Evolutionary conservation across 1,284 basidiomycete genomes (phyloP), one percentile per base, ranked within the genome.

Genomic region (Cryptococcus amylolentus): DNA sequence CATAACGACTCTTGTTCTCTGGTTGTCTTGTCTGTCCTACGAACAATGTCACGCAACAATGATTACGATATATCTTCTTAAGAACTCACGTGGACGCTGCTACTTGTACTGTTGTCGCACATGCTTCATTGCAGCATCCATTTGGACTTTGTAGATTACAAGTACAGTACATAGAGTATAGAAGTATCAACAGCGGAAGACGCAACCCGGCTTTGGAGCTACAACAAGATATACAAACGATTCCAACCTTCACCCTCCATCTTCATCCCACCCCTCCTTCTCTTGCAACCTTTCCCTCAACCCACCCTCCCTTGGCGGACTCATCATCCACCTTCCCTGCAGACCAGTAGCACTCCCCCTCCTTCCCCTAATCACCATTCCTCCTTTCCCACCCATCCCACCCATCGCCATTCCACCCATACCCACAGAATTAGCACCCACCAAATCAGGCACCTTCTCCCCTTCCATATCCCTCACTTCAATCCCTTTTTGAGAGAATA

Each of bases 401-500:
- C 14, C 47, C 52, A 51, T 20, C 55, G 39, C 31, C 37, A 23
- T 16, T 39, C 52, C 27, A 57, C 42, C 31, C 37, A 23, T 16
- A 42, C 52, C 23, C 26, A 51, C 5, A 18, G 31, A 9, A 16
- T 39, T n/a, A 18, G 26, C 4, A 8, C 49, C 39, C 12, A 4
- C 28, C 43, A 54, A 28, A 40, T 12, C 52, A 7, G 66, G 67
- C 41, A 58, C 56, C 5, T 23, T 40, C 12, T 48, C 58, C 4
- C 73, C 72, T 38, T 73, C 72, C 63, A 67, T 66, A 62, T 77
- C 75, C 28, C 62, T 43, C 57, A 77, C 48, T 45, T 65, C 64
- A 9, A 76, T 57, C 4, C 66, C 65, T 16, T 39, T 47, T 3
- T 35, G 51, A 35, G 31, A 35, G 8, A 23, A 47, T 14, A 76